Evolutionary conservation across 805 yeast genomes (phyloP), one percentile per base, ranked within the genome.

Genomic region (Wickerhamomyces silvicola): DNA sequence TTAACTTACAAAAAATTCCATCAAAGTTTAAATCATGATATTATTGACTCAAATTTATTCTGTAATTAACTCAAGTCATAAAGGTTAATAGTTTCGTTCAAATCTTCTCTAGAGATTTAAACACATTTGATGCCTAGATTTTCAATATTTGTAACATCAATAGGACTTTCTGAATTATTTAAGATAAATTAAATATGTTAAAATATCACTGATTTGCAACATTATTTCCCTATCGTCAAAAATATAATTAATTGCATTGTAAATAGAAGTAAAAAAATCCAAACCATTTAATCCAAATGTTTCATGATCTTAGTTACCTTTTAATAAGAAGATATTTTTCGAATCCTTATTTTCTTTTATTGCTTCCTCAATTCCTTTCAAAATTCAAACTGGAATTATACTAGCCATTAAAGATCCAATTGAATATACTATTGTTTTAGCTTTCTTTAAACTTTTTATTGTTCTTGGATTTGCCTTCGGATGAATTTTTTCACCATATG

Each of bases 391-490:
- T 0, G 97, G 97, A 3, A 86, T 59, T 6, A 82, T 75, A 31
- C 95, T 83, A 0, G 97, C 88, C 80, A 83, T 82, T 22, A 88
- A 61, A 2, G 94, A 82, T 2, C 97, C 97, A 34, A 88, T 82
- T 0, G 94, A 82, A 50, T 78, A 84, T 0, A 88, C 62, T 0
- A 87, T 59, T 10, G 72, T 62, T 22, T 78, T 70, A 0, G 84
- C 61, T 4, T 60, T 49, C 14, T 62, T 47, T 4, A 86, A 50
- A 16, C 70, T 63, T 2, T 70, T 55, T 2, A 74, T 50, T 1
- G 80, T 87, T 29, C 83, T 60, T 3, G 75, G 56, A 42, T 79
- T 79, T 1, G 90, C 87, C 20, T 62, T 55, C 3, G 96, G 95
- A 41, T 75, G 72, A 17, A 83, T 78, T 50, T 87, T 96, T 45